A percentile compares a stretch with the other conserved stretches of the same genome.
These are phyloP conservation scores for Fonsecaea nubica DNA, from an alignment of 2,329 filamentous ascomycete genomes.

Conservation along the genomic window DNA sequence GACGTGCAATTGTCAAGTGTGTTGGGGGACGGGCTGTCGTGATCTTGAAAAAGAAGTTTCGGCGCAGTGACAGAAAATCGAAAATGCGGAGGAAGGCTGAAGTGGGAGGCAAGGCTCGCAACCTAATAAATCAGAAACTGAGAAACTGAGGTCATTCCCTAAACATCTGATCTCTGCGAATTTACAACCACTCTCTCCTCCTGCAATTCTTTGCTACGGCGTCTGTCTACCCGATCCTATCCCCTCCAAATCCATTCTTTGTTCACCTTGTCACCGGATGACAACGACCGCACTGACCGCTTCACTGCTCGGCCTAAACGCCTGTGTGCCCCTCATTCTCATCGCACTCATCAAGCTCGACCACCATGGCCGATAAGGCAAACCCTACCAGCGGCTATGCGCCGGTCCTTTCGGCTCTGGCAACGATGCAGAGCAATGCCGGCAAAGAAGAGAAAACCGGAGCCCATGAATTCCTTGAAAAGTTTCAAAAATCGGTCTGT, in stretches of 20 bases:
- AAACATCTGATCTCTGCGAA: slow-evolving; percentile 16
- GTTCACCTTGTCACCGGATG: slow-evolving; percentile 24
- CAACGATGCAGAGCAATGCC: slow-evolving; percentile 85
- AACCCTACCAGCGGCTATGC: slow-evolving; percentile 72
- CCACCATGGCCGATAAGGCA: slow-evolving; percentile 70
- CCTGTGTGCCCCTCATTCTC: slow-evolving; percentile 29
- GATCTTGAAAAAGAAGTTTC: slow-evolving; percentile 5
- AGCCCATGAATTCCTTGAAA: slow-evolving; percentile 88
- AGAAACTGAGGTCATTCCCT: slow-evolving; percentile 29
- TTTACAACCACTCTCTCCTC: slow-evolving; percentile 12
- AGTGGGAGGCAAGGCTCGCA: slow-evolving; percentile 22
- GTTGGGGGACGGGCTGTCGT: neutral
- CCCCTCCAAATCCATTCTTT: neutral
- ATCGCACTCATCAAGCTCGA: slow-evolving; percentile 25
- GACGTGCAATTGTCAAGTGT: neutral
- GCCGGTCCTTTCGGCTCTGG: slow-evolving; percentile 85
- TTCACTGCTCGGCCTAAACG: slow-evolving; percentile 27
- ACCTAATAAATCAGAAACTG: slow-evolving; percentile 16
- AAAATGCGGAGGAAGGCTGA: slow-evolving; percentile 32
- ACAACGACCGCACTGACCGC: slow-evolving; percentile 2
- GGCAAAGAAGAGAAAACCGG: slow-evolving; percentile 84
- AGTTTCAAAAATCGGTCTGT: slow-evolving; percentile 95
- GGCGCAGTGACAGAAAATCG: neutral
- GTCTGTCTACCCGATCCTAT: slow-evolving; percentile 2
- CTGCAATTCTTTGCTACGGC: neutral